Evolutionary conservation across 768 basidiomycete genomes (phyloP), one percentile per base, ranked within the genome.

Genomic region (Mycena leptocephala): DNA sequence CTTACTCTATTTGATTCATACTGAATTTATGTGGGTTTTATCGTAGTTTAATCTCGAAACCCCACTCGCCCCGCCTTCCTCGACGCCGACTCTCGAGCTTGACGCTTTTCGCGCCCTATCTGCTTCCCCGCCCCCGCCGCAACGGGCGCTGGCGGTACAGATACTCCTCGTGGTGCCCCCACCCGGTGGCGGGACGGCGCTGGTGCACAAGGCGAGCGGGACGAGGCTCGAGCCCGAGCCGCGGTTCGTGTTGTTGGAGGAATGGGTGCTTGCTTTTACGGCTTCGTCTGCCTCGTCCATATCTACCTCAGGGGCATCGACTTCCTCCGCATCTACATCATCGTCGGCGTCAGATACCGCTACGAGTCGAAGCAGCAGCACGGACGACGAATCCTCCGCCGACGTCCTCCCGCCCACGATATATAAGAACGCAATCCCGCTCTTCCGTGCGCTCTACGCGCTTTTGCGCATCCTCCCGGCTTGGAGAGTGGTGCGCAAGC

Each of bases 41-140:
- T 0, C 26, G 13, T 35, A 95, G 95, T 96, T 96, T 88, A 96
- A 95, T 83, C 87, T 96, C 65, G 94, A 95, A 85, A 94, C 92
- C 2, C 93, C 93, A 28, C 93, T 95, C 84, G 89, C 91, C 39
- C 92, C 95, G 24, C 14, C 72, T 0, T 22, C 6, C 75, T 80
- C 88, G 26, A 93, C 92, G 84, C 92, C 89, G 74, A 91, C 91
- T 75, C 88, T 92, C 61, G 89, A 92, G 39, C 85, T 90, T 39
- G 90, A 92, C 72, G 86, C 88, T 11, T 95, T 93, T 83, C 90
- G 90, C 69, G 86, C 90, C 30, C 87, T 95, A 20, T 93, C 93
- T 37, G 24, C 83, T 85, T 1, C 33, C 16, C 24, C 3, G 18
- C 56, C 33, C 16, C 24, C 3, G 18, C 56, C 8, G 46, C 46